Percentiles rank a stretch among this genome's conserved stretches.
These are phyloP conservation scores for Suhomyces yuchorum DNA, from an alignment of 1,139 yeast genomes.

Conservation along the genomic window DNA sequence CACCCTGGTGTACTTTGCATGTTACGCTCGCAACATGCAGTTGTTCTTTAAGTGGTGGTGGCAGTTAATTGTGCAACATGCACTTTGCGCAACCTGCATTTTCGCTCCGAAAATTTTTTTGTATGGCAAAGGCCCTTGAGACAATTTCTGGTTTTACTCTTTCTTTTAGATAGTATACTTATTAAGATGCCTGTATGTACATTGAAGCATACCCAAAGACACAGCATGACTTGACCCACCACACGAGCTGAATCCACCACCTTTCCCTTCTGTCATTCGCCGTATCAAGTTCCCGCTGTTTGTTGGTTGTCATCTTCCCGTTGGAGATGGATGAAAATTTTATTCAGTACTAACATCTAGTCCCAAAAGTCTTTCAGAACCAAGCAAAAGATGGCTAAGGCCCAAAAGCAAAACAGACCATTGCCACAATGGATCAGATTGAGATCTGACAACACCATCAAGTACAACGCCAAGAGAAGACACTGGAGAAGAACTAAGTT, in stretches of 20 bases:
- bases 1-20: background rate
- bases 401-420: constrained; percentile 99
- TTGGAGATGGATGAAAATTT: background rate
- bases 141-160: constrained; percentile 6
- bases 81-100: constrained; percentile 1
- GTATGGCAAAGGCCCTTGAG: constrained; percentile 6
- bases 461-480: constrained; percentile 99
- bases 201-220: background rate
- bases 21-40: constrained; percentile 3
- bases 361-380: constrained; percentile 96
- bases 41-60: background rate
- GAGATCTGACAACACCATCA: constrained; percentile 96
- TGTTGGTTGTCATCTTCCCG: background rate
- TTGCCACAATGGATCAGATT: constrained; percentile 99
- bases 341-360: constrained; percentile 44
- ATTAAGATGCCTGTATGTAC: constrained; percentile 35
- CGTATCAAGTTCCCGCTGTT: background rate
- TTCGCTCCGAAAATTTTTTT: constrained; percentile 14
- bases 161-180: constrained; percentile 16
- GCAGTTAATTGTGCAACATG: constrained; percentile 2
- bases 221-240: background rate
- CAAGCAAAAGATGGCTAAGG: constrained; percentile 99
- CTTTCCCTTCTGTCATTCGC: background rate
- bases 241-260: background rate
- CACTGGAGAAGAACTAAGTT: constrained; percentile 99